Base-by-base conservation (phyloP, 805 yeast genomes). In the Barnettozyma populi region DNA sequence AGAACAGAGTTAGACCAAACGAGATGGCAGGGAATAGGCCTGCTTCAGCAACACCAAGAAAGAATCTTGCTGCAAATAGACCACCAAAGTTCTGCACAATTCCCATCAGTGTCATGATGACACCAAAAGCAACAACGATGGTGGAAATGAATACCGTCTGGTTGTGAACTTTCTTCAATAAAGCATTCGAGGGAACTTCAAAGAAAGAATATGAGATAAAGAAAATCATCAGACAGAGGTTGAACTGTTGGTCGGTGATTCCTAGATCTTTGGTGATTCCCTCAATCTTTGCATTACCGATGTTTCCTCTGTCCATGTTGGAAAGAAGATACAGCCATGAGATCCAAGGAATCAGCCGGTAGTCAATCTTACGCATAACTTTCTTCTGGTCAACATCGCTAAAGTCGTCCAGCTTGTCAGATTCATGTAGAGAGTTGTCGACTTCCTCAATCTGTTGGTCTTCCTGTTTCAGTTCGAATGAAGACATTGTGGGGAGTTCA, bases 261-360 rank as follows among this genome's bases (percentile, higher is more conserved):
- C 60, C 54, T 10, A 75, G 49, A 39, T 67, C 72, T 31, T 62
- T 63, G 0, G 63, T 60, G 40, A 78, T 52, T 9, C 82, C 82
- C 11, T 77, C 80, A 9, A 73, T 65, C 32, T 67, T 68, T 5
- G 82, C 82, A 57, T 78, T 78, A 49, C 81, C 81, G 47, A 78
- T 74, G 55, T 77, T 78, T 3, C 79, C 72, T 51, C 78, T 67
- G 59, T 78, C 83, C 52, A 78, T 63, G 38, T 67, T 67, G 7
- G 76, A 68, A 23, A 74, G 57, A 44, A 75, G 68, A 56, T 73
- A 75, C 43, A 72, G 54, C 34, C 66, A 39, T 10, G 69, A 60
- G 49, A 74, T 62, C 40, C 71, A 52, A 1, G 78, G 77, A 47
- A 74, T 58, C 4, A 73, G 48, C 32, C 61, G 60, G 36, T 57